Evolutionary conservation across 768 basidiomycete genomes (phyloP).

Genomic region (Mycena galericulata): DNA sequence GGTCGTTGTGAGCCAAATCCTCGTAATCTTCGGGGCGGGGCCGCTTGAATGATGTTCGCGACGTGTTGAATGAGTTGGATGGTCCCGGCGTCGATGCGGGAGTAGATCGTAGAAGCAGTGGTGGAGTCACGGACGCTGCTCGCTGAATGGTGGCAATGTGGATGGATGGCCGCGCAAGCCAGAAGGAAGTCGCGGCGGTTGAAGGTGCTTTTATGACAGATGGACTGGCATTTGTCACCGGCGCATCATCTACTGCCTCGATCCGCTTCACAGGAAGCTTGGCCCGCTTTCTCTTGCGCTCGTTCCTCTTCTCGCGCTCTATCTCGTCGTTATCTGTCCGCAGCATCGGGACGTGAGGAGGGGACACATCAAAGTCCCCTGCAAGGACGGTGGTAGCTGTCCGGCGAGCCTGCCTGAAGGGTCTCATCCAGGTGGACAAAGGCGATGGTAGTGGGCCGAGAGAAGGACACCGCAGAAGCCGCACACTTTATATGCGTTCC

Average conservation of each 20-base stretch:
- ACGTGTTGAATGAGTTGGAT: constrained; percentile 78
- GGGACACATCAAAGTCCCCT: constrained; percentile 77
- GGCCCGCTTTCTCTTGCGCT: constrained; percentile 60
- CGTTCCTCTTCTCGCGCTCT: constrained; percentile 67
- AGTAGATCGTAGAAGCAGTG: constrained; percentile 62
- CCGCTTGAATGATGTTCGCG: constrained; percentile 83
- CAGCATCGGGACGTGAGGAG: constrained; percentile 73
- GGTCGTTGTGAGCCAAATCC: constrained; percentile 42
- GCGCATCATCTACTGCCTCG: constrained; percentile 40
- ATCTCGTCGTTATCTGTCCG: constrained; percentile 62
- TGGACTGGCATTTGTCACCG: constrained; percentile 46
- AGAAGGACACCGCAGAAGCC: constrained; percentile 52
- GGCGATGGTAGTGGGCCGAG: constrained; percentile 45
- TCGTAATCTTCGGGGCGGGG: constrained; percentile 77
- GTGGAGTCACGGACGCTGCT: constrained; percentile 81
- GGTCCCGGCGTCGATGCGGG: constrained; percentile 82
- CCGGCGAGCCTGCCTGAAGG: constrained; percentile 61
- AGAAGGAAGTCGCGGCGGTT: constrained; percentile 63
- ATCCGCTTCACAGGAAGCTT: constrained; percentile 47
- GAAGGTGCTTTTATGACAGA: constrained; percentile 43
- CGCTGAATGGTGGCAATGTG: constrained; percentile 78
- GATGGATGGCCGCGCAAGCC: constrained; percentile 79
- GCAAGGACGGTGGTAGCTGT: constrained; percentile 83
- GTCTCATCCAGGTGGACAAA: constrained; percentile 46
- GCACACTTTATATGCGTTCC: too few species aligned